phyloP scores from a whole-genome alignment of 176 grass and related monocot genomes.

The Hyparrhenia diplandra region DNA sequence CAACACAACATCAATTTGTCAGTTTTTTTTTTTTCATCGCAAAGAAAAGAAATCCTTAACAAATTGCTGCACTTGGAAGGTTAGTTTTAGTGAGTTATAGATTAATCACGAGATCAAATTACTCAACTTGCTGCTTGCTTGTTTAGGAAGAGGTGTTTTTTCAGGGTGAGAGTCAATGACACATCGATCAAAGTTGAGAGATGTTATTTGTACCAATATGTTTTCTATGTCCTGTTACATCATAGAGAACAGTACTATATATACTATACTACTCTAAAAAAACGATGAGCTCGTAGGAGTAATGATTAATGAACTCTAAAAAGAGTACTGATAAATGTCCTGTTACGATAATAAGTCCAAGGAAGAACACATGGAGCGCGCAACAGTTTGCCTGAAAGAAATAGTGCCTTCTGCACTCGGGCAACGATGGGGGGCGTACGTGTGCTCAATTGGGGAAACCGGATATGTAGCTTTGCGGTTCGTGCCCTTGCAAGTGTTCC shows the following conservation, averaged over 20 bases:
- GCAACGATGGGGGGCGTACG: neutral
- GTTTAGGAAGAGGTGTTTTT: neutral
- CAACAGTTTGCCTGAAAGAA: conserved; percentile 40
- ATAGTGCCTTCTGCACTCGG: conserved; percentile 15
- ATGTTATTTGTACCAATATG: too few relatives aligned
- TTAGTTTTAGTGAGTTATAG: neutral
- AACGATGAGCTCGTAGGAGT: too few relatives aligned
- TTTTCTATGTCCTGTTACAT: too few relatives aligned
- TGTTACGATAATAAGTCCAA: too few relatives aligned
- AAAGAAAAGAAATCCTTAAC: neutral
- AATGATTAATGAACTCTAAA: too few relatives aligned
- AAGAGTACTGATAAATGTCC: too few relatives aligned
- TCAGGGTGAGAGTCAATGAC: neutral
- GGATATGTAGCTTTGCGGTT: neutral
- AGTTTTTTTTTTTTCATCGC: neutral
- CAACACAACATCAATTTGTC: too few relatives aligned
- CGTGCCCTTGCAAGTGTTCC: too few relatives aligned
- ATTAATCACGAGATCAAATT: neutral
- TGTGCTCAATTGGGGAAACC: neutral
- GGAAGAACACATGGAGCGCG: neutral
- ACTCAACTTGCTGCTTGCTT: neutral
- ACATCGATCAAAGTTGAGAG: neutral
- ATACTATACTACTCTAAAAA: too few relatives aligned
- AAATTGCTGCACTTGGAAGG: neutral
- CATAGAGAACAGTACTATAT: too few relatives aligned